These are phyloP conservation scores for Monilinia fructicola DNA, from an alignment of 2,329 filamentous ascomycete genomes.

Conservation along the genomic window DNA sequence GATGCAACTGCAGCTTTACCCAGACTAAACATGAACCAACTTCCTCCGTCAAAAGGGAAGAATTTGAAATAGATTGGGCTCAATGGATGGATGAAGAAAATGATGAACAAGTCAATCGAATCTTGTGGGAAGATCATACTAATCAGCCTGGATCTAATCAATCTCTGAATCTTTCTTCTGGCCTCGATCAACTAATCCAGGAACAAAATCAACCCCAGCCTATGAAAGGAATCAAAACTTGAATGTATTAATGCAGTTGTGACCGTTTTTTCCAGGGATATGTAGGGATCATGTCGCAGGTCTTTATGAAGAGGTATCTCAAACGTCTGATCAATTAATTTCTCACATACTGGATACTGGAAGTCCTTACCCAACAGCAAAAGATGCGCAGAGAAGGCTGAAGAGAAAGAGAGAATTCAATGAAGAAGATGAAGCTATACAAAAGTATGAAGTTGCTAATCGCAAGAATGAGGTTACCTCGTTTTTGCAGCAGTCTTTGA, in stretches of 20 bases:
- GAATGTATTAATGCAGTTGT: slow-evolving; percentile 43
- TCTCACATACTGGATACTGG: slow-evolving; percentile 44
- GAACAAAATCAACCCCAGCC: background rate
- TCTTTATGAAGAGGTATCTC: slow-evolving; percentile 40
- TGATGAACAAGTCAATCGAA: slow-evolving; percentile 13
- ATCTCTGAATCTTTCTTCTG: background rate
- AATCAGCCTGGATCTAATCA: background rate
- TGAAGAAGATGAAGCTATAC: slow-evolving; percentile 42
- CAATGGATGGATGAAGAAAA: slow-evolving; percentile 2
- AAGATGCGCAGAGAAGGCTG: slow-evolving; percentile 39
- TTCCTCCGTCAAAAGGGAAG: background rate
- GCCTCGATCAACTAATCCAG: background rate
- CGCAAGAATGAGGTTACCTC: slow-evolving; percentile 27
- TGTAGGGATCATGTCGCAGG: slow-evolving; percentile 44
- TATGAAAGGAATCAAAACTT: slow-evolving; percentile 22
- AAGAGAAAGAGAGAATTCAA: slow-evolving; percentile 43
- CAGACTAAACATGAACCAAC: background rate
- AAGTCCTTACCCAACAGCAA: slow-evolving; percentile 46
- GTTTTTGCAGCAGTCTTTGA: slow-evolving; percentile 25
- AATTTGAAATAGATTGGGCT: background rate
- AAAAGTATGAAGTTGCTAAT: slow-evolving; percentile 39
- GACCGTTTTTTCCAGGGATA: slow-evolving; percentile 50
- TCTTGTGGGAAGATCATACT: slow-evolving; percentile 2
- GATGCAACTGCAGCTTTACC: background rate
- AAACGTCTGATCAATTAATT: slow-evolving; percentile 37